Percentiles rank a stretch among this genome's conserved stretches.
Evolutionary conservation across 1,284 basidiomycete genomes (phyloP).

Genomic region (Calocybe gambosa): DNA sequence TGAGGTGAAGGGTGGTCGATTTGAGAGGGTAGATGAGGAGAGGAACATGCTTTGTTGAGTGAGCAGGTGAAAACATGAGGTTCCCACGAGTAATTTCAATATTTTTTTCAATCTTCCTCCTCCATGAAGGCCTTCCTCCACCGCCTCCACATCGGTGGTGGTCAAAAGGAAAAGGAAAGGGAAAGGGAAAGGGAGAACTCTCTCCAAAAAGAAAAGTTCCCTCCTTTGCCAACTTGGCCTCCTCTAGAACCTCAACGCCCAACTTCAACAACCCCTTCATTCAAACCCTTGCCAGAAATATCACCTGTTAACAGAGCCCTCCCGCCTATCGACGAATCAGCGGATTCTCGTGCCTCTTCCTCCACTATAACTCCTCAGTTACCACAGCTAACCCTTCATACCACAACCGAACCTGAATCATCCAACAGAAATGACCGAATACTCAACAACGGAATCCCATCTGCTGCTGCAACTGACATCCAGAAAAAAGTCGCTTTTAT

Average conservation of each 20-base stretch:
- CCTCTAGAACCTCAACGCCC: constrained; percentile 31
- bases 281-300: constrained; percentile 68
- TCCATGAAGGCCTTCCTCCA: constrained; percentile 75
- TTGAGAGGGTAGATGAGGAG: constrained; percentile 45
- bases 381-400: constrained; percentile 26
- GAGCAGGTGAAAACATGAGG: constrained; percentile 40
- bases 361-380: constrained; percentile 10
- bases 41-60: constrained; percentile 63
- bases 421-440: constrained; percentile 50
- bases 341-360: constrained; percentile 14
- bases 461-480: constrained; percentile 36
- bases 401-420: constrained; percentile 35
- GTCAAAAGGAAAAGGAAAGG: constrained; percentile 56
- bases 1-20: constrained; percentile 36
- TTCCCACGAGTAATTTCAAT: constrained; percentile 20
- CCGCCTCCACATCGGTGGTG: constrained; percentile 62
- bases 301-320: constrained; percentile 39
- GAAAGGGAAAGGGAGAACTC: constrained; percentile 49
- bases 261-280: constrained; percentile 42
- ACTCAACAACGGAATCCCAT: constrained; percentile 36
- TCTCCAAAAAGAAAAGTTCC: constrained; percentile 55
- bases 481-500: constrained; percentile 82
- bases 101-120: neutral
- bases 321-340: constrained; percentile 43
- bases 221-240: constrained; percentile 61